Evolutionary conservation across 2,329 filamentous ascomycete species (phyloP).

Genomic region (Shiraia bambusicola): DNA sequence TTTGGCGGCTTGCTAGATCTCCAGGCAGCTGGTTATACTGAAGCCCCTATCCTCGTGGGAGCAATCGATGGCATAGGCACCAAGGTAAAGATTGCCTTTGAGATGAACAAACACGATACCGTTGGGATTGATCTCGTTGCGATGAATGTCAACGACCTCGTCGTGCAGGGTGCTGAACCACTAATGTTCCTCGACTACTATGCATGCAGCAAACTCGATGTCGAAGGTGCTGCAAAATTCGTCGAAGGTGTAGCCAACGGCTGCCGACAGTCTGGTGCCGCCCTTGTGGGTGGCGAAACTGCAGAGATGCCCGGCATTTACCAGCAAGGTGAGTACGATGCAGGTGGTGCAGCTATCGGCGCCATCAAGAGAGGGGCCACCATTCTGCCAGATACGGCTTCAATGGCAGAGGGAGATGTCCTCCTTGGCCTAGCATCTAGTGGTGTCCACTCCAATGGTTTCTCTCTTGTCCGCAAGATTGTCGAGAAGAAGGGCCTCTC

Average conservation of each 20-base stretch:
- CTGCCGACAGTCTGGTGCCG: conserved; percentile 81
- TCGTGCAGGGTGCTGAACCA: conserved; percentile 92
- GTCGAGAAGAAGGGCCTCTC: conserved; percentile 70
- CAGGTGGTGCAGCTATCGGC: conserved; percentile 85
- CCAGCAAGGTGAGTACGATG: conserved; percentile 84
- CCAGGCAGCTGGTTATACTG: conserved; percentile 69
- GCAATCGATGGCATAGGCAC: conserved; percentile 96
- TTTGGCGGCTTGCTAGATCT: conserved; percentile 90
- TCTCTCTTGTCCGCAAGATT: conserved; percentile 92
- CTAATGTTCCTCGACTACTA: conserved; percentile 98
- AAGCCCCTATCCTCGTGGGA: conserved; percentile 80
- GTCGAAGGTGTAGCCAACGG: conserved; percentile 87
- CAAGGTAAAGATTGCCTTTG: conserved; percentile 93
- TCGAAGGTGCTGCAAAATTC: conserved; percentile 77
- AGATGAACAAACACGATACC: conserved; percentile 85
- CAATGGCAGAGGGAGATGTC: conserved; percentile 80
- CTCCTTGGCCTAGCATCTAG: conserved; percentile 82
- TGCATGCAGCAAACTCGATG: conserved; percentile 84
- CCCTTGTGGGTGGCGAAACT: conserved; percentile 94
- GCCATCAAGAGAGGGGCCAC: conserved; percentile 67
- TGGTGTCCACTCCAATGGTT: conserved; percentile 94
- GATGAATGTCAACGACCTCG: conserved; percentile 98
- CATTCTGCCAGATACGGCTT: conserved; percentile 72
- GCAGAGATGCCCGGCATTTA: conserved; percentile 99
- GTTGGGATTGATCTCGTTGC: conserved; percentile 96